Evolutionary conservation across 306 rosid genomes (phyloP).

Genomic region (Lathyrus oleraceus): DNA sequence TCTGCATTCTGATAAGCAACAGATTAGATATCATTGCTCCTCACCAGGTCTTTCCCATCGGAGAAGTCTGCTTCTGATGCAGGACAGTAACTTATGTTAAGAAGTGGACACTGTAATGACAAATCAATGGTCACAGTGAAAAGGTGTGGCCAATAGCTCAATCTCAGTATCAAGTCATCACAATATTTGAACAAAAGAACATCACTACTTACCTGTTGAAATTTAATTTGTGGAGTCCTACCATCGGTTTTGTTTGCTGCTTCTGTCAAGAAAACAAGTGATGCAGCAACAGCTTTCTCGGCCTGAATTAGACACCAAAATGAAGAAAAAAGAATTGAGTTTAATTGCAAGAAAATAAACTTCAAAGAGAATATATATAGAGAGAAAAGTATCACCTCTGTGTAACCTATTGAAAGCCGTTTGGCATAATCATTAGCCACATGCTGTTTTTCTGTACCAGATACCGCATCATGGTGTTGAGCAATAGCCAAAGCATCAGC

Average conservation of each 20-base stretch:
- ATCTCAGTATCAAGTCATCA: constrained; percentile 22
- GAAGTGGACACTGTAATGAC: constrained; percentile 50
- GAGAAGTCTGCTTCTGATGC: constrained; percentile 69
- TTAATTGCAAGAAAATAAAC: constrained; percentile 10
- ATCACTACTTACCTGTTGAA: constrained; percentile 62
- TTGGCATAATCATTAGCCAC: constrained; percentile 84
- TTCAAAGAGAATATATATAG: background rate
- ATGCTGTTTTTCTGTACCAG: constrained; percentile 81
- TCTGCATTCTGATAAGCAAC: constrained; percentile 8
- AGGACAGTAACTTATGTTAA: constrained; percentile 71
- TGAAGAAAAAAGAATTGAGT: constrained; percentile 29
- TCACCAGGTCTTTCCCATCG: constrained; percentile 71
- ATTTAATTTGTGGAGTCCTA: constrained; percentile 40
- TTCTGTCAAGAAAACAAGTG: constrained; percentile 57
- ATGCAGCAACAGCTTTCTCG: constrained; percentile 65
- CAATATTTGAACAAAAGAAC: constrained; percentile 11
- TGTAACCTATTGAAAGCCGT: constrained; percentile 77
- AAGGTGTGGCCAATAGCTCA: constrained; percentile 11
- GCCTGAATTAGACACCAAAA: constrained; percentile 52
- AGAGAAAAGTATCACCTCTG: constrained; percentile 49
- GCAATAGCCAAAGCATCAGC: constrained; percentile 86
- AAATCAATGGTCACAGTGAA: constrained; percentile 21
- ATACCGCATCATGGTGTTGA: constrained; percentile 92
- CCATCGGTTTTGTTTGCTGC: constrained; percentile 40
- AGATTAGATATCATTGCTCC: constrained; percentile 29